Percentiles rank a stretch among this genome's conserved stretches.
Evolutionary conservation across 148 eudicot genomes (phyloP).

Genomic region (Chenopodium quinoa): DNA sequence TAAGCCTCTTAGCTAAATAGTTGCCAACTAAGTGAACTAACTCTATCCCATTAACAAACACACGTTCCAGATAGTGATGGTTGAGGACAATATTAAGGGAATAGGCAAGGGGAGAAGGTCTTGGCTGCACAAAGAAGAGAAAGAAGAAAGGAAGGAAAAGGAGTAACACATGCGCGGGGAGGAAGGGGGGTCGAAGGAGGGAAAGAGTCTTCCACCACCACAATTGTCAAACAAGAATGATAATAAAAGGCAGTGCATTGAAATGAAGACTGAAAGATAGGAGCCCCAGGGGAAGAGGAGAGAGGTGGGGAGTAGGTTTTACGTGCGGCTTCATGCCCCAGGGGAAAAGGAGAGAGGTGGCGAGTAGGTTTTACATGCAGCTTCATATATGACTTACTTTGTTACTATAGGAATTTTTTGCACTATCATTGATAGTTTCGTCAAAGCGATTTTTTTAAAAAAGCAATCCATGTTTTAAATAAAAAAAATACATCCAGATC

Average conservation of each 20-base stretch:
- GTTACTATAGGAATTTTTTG: not conserved
- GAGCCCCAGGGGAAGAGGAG: not conserved
- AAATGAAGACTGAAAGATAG: too few species aligned
- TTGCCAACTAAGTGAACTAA: too few species aligned
- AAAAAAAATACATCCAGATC: too few species aligned
- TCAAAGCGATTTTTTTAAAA: not conserved
- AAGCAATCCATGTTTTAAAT: not conserved
- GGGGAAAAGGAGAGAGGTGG: too few species aligned
- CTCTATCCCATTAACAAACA: too few species aligned
- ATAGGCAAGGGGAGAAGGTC: not conserved
- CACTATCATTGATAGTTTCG: not conserved
- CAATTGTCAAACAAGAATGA: not conserved
- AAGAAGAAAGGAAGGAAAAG: not conserved
- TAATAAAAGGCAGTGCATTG: not conserved
- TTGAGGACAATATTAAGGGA: not conserved
- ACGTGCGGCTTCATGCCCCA: too few species aligned
- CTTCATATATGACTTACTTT: not conserved
- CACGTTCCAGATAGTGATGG: not conserved
- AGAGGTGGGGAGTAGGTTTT: not conserved
- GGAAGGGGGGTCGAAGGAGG: not conserved
- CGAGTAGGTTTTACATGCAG: not conserved
- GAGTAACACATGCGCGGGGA: too few species aligned
- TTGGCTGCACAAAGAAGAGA: not conserved
- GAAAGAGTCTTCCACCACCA: not conserved
- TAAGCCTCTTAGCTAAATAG: not conserved